These are phyloP conservation scores for Arctium lappa DNA, from an alignment of 129 eudicot species.

Conservation along the genomic window DNA sequence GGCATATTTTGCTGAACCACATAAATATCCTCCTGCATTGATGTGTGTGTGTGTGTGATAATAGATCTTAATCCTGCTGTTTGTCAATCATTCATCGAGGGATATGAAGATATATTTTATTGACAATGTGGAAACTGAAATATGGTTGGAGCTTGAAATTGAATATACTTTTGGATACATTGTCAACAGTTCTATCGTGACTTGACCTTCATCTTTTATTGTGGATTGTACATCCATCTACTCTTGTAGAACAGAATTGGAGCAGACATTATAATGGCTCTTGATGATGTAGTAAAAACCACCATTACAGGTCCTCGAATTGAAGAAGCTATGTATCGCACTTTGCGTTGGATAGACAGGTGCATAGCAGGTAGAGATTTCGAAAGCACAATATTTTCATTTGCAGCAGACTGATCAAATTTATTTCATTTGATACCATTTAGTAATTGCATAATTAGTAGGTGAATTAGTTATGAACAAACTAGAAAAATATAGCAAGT, in stretches of 20 bases:
- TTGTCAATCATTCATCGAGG: slow-evolving; percentile 1
- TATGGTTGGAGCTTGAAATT: background rate
- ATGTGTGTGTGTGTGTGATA: background rate
- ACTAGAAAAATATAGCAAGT: background rate
- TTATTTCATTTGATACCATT: background rate
- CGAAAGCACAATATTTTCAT: background rate
- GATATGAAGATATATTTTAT: background rate
- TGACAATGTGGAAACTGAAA: slow-evolving; percentile 12
- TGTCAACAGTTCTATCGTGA: background rate
- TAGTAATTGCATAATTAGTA: slow-evolving; percentile 3
- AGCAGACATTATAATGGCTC: slow-evolving; percentile 98
- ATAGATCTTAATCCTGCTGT: background rate
- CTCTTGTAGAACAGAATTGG: slow-evolving; percentile 89
- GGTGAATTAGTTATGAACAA: slow-evolving; percentile 3
- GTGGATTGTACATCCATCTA: slow-evolving; percentile 25
- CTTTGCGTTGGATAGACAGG: slow-evolving; percentile 97
- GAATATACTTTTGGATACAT: background rate
- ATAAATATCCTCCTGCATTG: background rate
- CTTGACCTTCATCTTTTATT: slow-evolving; percentile 11
- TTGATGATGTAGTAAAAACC: slow-evolving; percentile 94
- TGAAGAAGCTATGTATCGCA: slow-evolving; percentile 95
- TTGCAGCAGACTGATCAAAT: slow-evolving; percentile 4
- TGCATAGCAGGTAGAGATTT: slow-evolving; percentile 76
- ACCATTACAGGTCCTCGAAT: slow-evolving; percentile 92
- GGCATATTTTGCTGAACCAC: background rate